These are phyloP conservation scores for Phytophthora podocarpi DNA, from an alignment of 352 stramenopile species.

Conservation along the genomic window DNA sequence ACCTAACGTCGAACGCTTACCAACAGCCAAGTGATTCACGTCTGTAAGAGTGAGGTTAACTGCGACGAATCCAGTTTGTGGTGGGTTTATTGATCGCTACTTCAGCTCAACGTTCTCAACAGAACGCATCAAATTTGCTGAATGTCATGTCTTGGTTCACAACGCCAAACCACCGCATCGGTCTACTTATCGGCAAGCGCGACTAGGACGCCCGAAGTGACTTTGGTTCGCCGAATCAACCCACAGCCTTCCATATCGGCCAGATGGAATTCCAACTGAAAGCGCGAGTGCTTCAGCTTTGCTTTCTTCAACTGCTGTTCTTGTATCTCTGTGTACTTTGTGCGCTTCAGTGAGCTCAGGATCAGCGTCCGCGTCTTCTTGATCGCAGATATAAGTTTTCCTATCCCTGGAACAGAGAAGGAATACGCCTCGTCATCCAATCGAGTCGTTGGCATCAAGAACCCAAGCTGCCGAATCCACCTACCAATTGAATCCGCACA, in stretches of 20 bases:
- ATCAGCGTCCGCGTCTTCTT: conserved; percentile 59
- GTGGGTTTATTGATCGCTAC: no score
- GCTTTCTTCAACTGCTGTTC: conserved; percentile 67
- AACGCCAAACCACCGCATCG: not conserved
- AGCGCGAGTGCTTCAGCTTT: conserved; percentile 60
- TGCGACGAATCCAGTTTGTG: no score
- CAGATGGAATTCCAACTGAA: conserved; percentile 63
- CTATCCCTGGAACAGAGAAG: conserved; percentile 60
- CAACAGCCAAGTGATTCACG: not conserved
- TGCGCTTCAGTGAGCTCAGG: conserved; percentile 51
- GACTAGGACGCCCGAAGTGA: conserved; percentile 64
- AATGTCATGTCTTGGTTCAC: not conserved
- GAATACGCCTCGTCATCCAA: conserved; percentile 56
- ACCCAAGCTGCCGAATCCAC: conserved; percentile 54
- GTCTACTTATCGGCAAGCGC: conserved; percentile 30
- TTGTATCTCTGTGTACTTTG: conserved; percentile 64
- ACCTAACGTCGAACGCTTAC: no score
- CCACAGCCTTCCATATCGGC: conserved; percentile 66
- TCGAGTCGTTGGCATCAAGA: conserved; percentile 47
- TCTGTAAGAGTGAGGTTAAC: no score
- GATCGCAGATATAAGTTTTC: conserved; percentile 59
- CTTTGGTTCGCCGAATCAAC: conserved; percentile 53
- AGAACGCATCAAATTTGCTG: no score
- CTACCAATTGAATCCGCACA: conserved; percentile 19
- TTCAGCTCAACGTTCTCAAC: no score